Conservation (phyloP, 257 asterid species). For the Solanum commersonii region DNA sequence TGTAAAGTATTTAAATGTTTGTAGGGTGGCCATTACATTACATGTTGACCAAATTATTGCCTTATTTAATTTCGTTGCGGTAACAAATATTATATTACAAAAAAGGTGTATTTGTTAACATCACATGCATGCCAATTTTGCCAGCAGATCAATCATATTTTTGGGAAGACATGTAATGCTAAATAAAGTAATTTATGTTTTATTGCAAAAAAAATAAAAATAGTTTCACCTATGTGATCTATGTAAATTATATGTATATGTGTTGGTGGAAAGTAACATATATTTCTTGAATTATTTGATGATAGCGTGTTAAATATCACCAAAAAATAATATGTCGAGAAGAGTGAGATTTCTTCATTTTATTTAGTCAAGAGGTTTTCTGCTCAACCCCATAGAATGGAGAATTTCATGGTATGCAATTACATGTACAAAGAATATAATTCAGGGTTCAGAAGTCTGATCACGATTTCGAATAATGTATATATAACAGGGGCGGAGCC, state of each 20-base stretch:
- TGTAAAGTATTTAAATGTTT: background rate
- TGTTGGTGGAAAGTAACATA: accelerated
- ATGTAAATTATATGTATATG: background rate
- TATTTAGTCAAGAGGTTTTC: no score
- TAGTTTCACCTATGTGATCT: background rate
- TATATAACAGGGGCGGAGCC: background rate
- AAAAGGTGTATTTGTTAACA: background rate
- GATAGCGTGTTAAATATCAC: background rate
- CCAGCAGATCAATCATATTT: constrained; percentile 15
- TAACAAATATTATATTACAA: background rate
- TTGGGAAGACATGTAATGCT: background rate
- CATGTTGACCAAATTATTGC: background rate
- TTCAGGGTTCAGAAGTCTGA: background rate
- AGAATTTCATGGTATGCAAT: background rate
- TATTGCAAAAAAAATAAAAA: background rate
- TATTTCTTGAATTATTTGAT: no score
- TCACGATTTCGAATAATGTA: background rate
- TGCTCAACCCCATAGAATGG: background rate
- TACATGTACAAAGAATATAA: background rate
- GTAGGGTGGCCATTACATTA: background rate
- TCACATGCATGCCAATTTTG: constrained; percentile 32
- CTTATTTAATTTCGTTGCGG: background rate
- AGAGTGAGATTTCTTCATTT: background rate
- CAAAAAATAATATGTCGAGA: accelerated
- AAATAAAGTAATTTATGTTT: background rate